A percentile compares a stretch with the other conserved stretches of the same genome.
These are phyloP conservation scores for Trichosporon asahii DNA, from an alignment of 1,284 basidiomycete species.

Conservation along the genomic window DNA sequence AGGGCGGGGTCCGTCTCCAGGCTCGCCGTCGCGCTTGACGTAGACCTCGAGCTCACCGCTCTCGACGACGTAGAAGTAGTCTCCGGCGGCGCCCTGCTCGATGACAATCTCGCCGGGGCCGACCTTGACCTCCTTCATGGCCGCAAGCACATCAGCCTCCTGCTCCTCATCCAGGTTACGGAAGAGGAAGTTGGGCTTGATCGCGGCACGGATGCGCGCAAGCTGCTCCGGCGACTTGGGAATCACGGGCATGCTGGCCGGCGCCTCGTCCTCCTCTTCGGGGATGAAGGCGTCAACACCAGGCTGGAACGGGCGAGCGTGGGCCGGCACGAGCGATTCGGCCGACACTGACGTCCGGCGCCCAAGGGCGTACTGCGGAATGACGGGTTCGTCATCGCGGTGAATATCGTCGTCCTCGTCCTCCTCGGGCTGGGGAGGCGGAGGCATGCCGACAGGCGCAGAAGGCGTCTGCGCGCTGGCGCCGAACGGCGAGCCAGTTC, in stretches of 20 bases:
- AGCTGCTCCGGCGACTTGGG: constrained; percentile 83
- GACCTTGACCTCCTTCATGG: constrained; percentile 87
- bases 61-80: constrained; percentile 98
- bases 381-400: constrained; percentile 32
- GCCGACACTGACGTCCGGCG: constrained; percentile 92
- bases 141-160: constrained; percentile 83
- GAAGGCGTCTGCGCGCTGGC: constrained; percentile 54
- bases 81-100: constrained; percentile 92
- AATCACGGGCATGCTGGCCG: constrained; percentile 59
- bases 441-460: constrained; percentile 55
- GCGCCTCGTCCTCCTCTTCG: constrained; percentile 44
- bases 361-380: constrained; percentile 67
- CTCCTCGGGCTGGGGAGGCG: constrained; percentile 53
- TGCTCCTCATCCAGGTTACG: constrained; percentile 95
- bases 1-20: constrained; percentile 56
- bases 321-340: constrained; percentile 87
- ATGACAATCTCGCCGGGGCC: constrained; percentile 78
- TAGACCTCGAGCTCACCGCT: constrained; percentile 82
- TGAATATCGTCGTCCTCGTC: constrained; percentile 24
- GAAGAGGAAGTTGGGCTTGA: constrained; percentile 89
- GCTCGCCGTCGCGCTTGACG: constrained; percentile 59
- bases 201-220: constrained; percentile 78
- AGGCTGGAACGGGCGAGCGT: constrained; percentile 46
- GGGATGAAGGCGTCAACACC: constrained; percentile 33
- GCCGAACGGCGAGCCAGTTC: constrained; percentile 43